Conservation (phyloP, 768 basidiomycete genomes). For the Kwoniella newhampshirensis region DNA sequence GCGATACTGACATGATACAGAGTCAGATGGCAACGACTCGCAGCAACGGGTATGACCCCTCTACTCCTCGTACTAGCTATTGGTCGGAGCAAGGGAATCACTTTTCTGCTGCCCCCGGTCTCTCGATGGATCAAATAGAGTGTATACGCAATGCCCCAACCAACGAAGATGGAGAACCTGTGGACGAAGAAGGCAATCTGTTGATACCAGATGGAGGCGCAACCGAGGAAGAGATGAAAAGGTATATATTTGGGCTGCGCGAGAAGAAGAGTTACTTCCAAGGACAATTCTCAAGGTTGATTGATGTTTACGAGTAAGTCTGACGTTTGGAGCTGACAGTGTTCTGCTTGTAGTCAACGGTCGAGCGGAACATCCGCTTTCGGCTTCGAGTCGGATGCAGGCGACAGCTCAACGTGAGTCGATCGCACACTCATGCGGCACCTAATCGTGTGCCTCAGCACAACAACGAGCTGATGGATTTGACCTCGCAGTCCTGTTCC, state of each 20-base stretch:
- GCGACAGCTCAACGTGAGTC: too few relatives aligned
- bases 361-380: too few relatives aligned
- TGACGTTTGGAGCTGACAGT: too few relatives aligned
- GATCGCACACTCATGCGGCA: too few relatives aligned
- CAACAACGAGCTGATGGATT: too few relatives aligned
- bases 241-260: not conserved
- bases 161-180: slow-evolving; percentile 34
- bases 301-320: not conserved
- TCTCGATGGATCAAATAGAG: slow-evolving; percentile 18
- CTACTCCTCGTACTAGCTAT: not conserved
- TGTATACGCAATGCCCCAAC: slow-evolving; percentile 13
- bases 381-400: too few relatives aligned
- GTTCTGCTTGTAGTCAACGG: too few relatives aligned
- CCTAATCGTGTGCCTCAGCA: too few relatives aligned
- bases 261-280: not conserved
- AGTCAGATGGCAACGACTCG: too few relatives aligned
- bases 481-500: too few relatives aligned
- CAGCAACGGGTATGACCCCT: not conserved
- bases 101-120: too few relatives aligned
- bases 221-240: slow-evolving; percentile 4
- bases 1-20: too few relatives aligned
- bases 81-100: not conserved
- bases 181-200: slow-evolving; percentile 39
- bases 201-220: slow-evolving; percentile 17
- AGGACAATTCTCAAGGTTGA: not conserved